Evolutionary conservation across 2,329 filamentous ascomycete species (phyloP).

Genomic region (Clonostachys rosea): DNA sequence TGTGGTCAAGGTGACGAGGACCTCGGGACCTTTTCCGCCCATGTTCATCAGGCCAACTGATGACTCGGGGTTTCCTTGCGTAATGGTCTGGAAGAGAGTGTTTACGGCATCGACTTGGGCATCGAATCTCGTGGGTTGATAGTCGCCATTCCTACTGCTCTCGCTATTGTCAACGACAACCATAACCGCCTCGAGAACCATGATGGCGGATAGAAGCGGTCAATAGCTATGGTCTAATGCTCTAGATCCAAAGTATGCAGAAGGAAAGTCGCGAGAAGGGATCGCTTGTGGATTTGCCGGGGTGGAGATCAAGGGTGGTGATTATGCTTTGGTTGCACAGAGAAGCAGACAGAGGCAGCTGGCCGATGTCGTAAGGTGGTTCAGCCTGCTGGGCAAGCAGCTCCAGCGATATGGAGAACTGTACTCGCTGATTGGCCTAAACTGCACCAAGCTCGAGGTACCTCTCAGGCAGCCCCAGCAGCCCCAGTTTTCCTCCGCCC

Average conservation of each 20-base stretch:
- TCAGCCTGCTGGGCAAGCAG: slow-evolving; percentile 32
- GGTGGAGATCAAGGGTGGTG: not conserved
- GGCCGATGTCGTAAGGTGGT: slow-evolving; percentile 33
- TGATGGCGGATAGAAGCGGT: slow-evolving; percentile 50
- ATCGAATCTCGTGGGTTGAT: slow-evolving; percentile 88
- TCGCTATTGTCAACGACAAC: slow-evolving; percentile 99
- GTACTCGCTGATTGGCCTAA: not conserved
- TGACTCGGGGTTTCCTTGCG: slow-evolving; percentile 91
- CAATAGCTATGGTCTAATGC: not conserved
- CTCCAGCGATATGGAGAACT: slow-evolving; percentile 3
- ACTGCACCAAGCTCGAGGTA: not conserved
- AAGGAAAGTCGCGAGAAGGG: not conserved
- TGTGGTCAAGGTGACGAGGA: slow-evolving; percentile 91
- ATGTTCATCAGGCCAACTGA: slow-evolving; percentile 98
- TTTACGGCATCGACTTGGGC: slow-evolving; percentile 93
- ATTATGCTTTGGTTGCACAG: not conserved
- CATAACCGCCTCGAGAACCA: slow-evolving; percentile 99
- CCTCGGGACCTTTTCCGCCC: slow-evolving; percentile 95
- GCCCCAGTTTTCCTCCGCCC: no score
- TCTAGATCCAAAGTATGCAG: not conserved
- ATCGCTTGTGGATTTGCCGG: not conserved
- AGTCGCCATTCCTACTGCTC: slow-evolving; percentile 94
- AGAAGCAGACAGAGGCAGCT: not conserved
- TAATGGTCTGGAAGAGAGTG: slow-evolving; percentile 93
- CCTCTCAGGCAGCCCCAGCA: not conserved